Evolutionary conservation across 192 early-diverging fungal species (phyloP).

Genomic region (Podila horticola): DNA sequence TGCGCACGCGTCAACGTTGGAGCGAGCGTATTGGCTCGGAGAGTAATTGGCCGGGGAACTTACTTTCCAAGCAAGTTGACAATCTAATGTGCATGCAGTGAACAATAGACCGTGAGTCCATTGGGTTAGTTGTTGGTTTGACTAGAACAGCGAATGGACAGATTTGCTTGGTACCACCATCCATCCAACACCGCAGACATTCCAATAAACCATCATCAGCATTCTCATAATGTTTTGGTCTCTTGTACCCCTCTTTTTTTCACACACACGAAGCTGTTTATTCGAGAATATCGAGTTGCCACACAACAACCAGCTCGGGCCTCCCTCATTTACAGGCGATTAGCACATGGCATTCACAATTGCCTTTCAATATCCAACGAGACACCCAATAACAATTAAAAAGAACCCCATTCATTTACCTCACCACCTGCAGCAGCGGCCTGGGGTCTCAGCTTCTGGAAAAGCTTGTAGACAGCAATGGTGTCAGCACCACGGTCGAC

Average conservation of each 20-base stretch:
- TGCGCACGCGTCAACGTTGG: too few species aligned
- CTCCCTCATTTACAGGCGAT: background rate
- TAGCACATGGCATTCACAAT: background rate
- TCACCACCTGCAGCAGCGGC: conserved; percentile 60
- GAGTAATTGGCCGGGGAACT: background rate
- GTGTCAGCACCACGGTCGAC: conserved; percentile 82
- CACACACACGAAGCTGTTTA: too few species aligned
- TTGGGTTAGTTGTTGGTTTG: background rate
- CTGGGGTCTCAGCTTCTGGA: conserved; percentile 65
- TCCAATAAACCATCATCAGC: too few species aligned
- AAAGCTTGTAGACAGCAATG: conserved; percentile 70
- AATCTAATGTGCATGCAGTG: conserved; percentile 14
- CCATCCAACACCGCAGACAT: too few species aligned
- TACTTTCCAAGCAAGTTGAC: conserved; percentile 52
- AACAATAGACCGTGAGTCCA: background rate
- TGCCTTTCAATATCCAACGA: background rate
- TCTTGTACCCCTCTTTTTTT: too few species aligned
- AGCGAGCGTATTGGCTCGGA: too few species aligned
- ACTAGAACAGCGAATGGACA: background rate
- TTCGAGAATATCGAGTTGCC: too few species aligned
- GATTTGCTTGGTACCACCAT: background rate
- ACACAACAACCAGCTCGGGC: too few species aligned
- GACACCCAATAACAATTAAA: background rate
- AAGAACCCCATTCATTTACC: conserved; percentile 40
- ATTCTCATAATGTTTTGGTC: too few species aligned